Percentiles rank a stretch among this genome's conserved stretches.
These are phyloP conservation scores for Solioccasus polychromus DNA, from an alignment of 768 basidiomycete species.

Conservation along the genomic window DNA sequence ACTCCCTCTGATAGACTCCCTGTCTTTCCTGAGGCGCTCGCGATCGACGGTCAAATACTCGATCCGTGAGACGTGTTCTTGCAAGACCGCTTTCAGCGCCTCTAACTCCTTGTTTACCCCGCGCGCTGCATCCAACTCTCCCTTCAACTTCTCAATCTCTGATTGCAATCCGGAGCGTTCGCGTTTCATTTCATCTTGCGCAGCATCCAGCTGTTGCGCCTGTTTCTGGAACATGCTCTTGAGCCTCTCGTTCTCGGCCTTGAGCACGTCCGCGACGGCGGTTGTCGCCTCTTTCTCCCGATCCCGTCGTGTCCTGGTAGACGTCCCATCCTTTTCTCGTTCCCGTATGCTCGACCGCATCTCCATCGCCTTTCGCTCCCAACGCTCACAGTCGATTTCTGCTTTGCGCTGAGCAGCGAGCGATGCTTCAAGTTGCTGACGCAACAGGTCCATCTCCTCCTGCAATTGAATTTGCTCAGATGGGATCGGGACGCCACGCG, in stretches of 20 bases:
- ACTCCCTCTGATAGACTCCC: conserved; percentile 13
- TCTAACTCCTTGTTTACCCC: conserved; percentile 12
- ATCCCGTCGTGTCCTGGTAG: not conserved
- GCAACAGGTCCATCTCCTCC: conserved; percentile 12
- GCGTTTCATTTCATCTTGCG: conserved; percentile 10
- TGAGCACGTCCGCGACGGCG: conserved; percentile 8
- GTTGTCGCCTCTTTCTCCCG: no score
- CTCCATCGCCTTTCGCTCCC: conserved; percentile 22
- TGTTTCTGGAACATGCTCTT: conserved; percentile 20
- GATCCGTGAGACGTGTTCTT: conserved; percentile 19
- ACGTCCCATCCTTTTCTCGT: conserved; percentile 11
- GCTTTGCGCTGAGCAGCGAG: conserved; percentile 12
- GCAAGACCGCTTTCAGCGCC: conserved; percentile 13
- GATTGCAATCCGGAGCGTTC: conserved; percentile 10
- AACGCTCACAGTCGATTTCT: conserved; percentile 17
- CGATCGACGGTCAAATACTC: conserved; percentile 22
- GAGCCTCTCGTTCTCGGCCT: conserved; percentile 25
- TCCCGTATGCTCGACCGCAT: conserved; percentile 12
- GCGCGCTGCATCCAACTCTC: conserved; percentile 10
- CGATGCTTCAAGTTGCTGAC: conserved; percentile 13
- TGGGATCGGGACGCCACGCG: not conserved
- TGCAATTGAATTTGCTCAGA: not conserved
- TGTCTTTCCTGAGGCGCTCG: conserved; percentile 25
- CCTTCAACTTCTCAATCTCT: conserved; percentile 11
- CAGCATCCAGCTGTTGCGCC: conserved; percentile 10